Percentiles rank a stretch among this genome's conserved stretches.
These are phyloP conservation scores for Aspergillus brasiliensis DNA, from an alignment of 2,329 filamentous ascomycete species.

Conservation along the genomic window DNA sequence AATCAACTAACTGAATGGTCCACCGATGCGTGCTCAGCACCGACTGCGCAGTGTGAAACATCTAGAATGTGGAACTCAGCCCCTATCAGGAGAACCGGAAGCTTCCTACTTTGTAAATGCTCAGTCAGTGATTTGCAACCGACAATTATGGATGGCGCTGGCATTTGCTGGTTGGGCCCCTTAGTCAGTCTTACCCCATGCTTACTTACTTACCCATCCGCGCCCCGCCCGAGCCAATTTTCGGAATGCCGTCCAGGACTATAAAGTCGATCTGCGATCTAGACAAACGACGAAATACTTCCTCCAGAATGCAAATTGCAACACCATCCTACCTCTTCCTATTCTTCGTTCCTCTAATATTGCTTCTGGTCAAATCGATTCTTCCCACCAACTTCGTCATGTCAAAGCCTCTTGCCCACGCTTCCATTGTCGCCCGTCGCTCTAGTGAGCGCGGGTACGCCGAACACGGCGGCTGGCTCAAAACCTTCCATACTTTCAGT, in stretches of 20 bases:
- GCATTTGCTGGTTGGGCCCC: background rate
- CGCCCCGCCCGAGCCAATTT: constrained; percentile 1
- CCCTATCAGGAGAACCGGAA: background rate
- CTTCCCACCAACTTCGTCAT: constrained; percentile 41
- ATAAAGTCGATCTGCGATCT: constrained; percentile 9
- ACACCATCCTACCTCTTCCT: background rate
- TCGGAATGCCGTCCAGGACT: background rate
- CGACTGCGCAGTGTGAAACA: background rate
- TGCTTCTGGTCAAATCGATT: background rate
- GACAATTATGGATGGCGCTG: background rate
- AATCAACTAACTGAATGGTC: no score
- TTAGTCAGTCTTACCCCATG: constrained; percentile 12
- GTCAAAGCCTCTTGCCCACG: constrained; percentile 65
- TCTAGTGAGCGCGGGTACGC: constrained; percentile 73
- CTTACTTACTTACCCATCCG: constrained; percentile 9
- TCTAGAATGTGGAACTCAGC: background rate
- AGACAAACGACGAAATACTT: background rate
- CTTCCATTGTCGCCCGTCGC: constrained; percentile 73
- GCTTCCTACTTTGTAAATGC: background rate
- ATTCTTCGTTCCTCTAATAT: background rate
- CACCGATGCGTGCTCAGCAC: background rate
- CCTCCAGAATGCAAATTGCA: constrained; percentile 1
- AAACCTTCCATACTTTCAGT: constrained; percentile 83
- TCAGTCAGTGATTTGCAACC: constrained; percentile 3
- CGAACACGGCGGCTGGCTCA: constrained; percentile 84